Base-by-base conservation (phyloP, 768 basidiomycete genomes). In the Termitomyces sp. region DNA sequence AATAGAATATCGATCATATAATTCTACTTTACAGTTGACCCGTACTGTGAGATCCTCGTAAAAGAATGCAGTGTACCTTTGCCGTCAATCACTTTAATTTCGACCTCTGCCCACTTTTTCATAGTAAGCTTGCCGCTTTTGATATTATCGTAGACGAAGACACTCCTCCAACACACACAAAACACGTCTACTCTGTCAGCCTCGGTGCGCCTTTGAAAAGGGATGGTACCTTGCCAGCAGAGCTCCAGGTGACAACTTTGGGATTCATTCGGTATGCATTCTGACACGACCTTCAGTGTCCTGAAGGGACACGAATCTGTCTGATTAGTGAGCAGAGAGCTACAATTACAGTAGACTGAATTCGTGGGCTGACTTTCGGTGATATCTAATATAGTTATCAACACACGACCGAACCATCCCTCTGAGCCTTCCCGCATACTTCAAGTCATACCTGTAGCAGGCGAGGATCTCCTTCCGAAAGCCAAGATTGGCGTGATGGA, bases 361-460 rank as follows among this genome's bases (percentile, higher is more conserved):
- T 13, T 5, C 12, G 13, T 3, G 32, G 22, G 31, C 12, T 49
- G 9, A 34, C 20, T 18, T 13, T 34, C 9, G 20, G 9, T 32
- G 27, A 29, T n/a, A 7, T 27, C 10, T 34, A 31, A 12, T 47
- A n/a, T 29, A 67, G 63, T 69, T 16, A 44, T 67, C 10, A 73
- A 73, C 46, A 69, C 65, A 13, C 64, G 70, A 5, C 72, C 71
- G 34, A 63, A 67, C 9, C 70, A 71, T 57, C 70, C 68, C 32
- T 71, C 70, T 9, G 74, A 72, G 44, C 72, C 72, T 20, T 22
- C 58, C 7, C 63, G 72, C 20, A 69, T 73, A 24, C 59, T 74
- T 8, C 72, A 73, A 64, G 70, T 75, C 36, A 63, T 75, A 16
- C 71, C 72, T 10, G 63, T 73, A 10, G 69, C 67, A 4, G 58